Conservation (phyloP, 441 rosid species). For the Pelargonium fulgidum region DNA sequence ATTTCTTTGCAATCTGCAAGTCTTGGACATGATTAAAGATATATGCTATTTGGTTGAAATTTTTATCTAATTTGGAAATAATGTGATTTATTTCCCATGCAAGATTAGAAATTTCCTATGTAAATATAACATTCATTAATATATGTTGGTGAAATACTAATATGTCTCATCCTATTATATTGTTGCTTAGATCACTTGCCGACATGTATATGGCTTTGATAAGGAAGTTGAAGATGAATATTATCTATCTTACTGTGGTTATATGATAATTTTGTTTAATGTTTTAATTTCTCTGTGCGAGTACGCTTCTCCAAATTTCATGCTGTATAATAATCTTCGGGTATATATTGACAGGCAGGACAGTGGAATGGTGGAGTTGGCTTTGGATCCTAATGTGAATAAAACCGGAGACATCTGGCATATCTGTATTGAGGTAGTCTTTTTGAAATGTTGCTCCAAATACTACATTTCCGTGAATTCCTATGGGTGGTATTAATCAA, state of each 20-base stretch:
- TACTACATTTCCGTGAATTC: background rate
- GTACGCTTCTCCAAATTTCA: conserved; percentile 9
- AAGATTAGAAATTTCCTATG: background rate
- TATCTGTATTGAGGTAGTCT: conserved; percentile 65
- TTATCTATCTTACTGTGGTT: background rate
- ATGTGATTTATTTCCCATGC: background rate
- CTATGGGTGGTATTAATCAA: background rate
- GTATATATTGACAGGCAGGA: conserved; percentile 25
- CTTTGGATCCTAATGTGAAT: conserved; percentile 32
- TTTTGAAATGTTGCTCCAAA: conserved; percentile 13
- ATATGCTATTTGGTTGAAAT: background rate
- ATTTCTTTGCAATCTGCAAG: background rate
- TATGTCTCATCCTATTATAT: background rate
- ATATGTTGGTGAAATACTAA: background rate
- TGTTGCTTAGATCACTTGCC: background rate
- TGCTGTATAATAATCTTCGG: conserved; percentile 24
- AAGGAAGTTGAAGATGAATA: background rate
- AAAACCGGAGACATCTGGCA: conserved; percentile 89
- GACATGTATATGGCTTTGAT: background rate
- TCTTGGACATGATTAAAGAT: background rate
- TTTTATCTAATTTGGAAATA: background rate
- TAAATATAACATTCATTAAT: background rate
- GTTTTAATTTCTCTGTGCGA: background rate
- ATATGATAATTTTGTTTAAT: background rate
- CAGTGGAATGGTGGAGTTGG: conserved; percentile 42